Evolutionary conservation across 495 filamentous ascomycete species (phyloP).

Genomic region (Lindgomyces ingoldianus): DNA sequence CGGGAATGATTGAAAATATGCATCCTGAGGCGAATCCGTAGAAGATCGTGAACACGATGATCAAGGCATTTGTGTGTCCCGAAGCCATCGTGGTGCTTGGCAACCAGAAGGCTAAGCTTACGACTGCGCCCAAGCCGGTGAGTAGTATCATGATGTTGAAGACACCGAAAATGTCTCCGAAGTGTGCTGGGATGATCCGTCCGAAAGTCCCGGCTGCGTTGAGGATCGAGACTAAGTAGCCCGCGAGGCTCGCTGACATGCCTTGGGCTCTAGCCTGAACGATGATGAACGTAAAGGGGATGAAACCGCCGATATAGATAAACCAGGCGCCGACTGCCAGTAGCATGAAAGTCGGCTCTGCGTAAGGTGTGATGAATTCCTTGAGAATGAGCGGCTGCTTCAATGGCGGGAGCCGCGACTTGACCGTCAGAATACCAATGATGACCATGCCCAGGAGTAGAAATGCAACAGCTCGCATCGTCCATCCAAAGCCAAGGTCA

Average conservation of each 20-base stretch:
- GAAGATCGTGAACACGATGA: constrained; percentile 63
- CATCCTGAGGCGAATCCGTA: constrained; percentile 75
- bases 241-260: constrained; percentile 1
- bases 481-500: constrained; percentile 52
- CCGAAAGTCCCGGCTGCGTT: constrained; percentile 3
- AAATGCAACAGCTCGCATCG: constrained; percentile 54
- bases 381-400: background rate
- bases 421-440: constrained; percentile 23
- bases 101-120: constrained; percentile 70
- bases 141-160: constrained; percentile 74
- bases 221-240: constrained; percentile 17
- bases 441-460: constrained; percentile 45
- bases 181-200: constrained; percentile 61
- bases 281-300: constrained; percentile 13
- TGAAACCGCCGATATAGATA: constrained; percentile 7
- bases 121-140: constrained; percentile 58
- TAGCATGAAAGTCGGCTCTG: constrained; percentile 8
- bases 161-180: constrained; percentile 69
- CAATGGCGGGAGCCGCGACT: constrained; percentile 24
- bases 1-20: constrained; percentile 64
- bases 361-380: constrained; percentile 13
- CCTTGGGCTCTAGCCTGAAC: constrained; percentile 2
- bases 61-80: constrained; percentile 57
- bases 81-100: constrained; percentile 45
- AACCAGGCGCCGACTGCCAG: constrained; percentile 5